phyloP scores from a whole-genome alignment of 2,329 filamentous ascomycete species.

The Aspergillus hortae region DNA sequence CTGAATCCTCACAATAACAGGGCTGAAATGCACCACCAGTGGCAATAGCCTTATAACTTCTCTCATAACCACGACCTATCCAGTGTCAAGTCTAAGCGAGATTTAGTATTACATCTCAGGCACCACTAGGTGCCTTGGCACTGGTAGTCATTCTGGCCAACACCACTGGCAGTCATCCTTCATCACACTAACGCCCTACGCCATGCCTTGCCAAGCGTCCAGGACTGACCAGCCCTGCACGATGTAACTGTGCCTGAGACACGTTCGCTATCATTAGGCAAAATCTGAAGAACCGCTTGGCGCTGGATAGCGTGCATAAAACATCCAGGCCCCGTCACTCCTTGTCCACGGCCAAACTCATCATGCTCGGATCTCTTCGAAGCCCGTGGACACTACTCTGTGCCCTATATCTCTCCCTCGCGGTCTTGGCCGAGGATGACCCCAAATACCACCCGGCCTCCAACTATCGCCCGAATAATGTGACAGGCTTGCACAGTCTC shows the following conservation, averaged over 20 bases:
- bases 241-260: background rate
- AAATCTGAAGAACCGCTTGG: background rate
- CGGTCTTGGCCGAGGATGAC: constrained; percentile 1
- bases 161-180: background rate
- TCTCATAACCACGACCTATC: too few species aligned
- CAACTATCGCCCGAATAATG: constrained; percentile 9
- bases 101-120: too few species aligned
- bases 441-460: background rate
- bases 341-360: background rate
- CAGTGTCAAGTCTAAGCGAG: too few species aligned
- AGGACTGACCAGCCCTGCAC: background rate
- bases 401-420: background rate
- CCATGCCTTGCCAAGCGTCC: background rate
- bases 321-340: background rate
- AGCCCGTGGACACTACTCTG: background rate
- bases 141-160: background rate
- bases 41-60: too few species aligned
- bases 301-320: background rate
- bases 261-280: background rate
- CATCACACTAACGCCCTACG: background rate
- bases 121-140: too few species aligned
- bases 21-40: too few species aligned
- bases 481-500: constrained; percentile 4
- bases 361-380: background rate
- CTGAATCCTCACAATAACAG: background rate